Evolutionary conservation across 1,139 yeast species (phyloP), one percentile per base, ranked within the genome.

Genomic region (Pichia sp.): DNA sequence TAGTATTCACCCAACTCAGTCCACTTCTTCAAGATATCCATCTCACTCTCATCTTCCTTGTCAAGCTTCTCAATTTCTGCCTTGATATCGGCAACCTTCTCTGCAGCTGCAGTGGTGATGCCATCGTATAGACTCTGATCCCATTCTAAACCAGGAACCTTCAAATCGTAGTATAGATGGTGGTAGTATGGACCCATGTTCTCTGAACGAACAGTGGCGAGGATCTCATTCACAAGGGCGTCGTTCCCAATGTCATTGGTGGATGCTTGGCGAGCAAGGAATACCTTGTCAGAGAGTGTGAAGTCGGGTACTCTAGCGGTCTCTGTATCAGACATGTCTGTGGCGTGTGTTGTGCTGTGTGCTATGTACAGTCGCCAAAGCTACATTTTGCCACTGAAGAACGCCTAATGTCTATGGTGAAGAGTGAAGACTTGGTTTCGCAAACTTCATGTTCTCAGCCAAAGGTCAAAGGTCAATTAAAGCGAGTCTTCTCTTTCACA

Each of bases 41-140:
- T 64, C 53, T 85, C 94, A 28, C 94, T 94, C 56, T 91, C 97
- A 53, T 86, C 96, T 41, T 83, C 86, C 40, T 76, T 82, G 50
- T 84, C 88, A 21, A 93, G 84, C 48, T 77, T 81, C 41, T 72
- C 74, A 46, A 91, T 77, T 37, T 72, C 65, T 39, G 68, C 69
- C 52, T 79, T 75, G 48, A 88, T 67, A 39, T 68, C 72, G 13
- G 64, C 62, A 29, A 83, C 68, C 39, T 72, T 69, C 30, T 58
- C 63, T 17, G 70, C 73, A 56, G 88, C 91, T 29, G 58, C 66
- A 7, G 57, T 61, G n/a, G 56, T 50, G 51, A 87, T 57, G 29
- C 64, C 48, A 23, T 72, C 58, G 56, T 79, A 82, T 29, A 76
- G 50, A 0, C 54, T 36, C 46, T 78, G 72, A 50, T 87, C 91